These are phyloP conservation scores for Boletellus ananas DNA, from an alignment of 768 basidiomycete species.

Conservation along the genomic window DNA sequence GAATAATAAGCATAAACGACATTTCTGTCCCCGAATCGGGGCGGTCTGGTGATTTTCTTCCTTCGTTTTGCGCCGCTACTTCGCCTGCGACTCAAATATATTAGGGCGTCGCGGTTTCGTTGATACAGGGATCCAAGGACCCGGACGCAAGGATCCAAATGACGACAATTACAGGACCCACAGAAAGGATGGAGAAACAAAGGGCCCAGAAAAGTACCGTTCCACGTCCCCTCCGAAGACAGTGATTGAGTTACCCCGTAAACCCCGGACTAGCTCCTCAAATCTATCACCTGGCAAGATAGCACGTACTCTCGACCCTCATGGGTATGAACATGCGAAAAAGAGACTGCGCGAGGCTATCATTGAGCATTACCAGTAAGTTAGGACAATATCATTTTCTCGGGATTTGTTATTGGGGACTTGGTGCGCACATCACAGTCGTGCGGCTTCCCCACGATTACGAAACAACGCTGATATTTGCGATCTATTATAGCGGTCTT, in stretches of 20 bases:
- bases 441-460: not conserved
- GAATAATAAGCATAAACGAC: not conserved
- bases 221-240: not conserved
- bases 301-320: conserved; percentile 48
- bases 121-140: not conserved
- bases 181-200: not conserved
- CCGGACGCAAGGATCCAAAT: not conserved
- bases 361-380: conserved; percentile 75
- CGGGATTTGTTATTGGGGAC: not conserved
- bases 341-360: conserved; percentile 80
- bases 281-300: not conserved
- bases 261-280: not conserved
- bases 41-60: conserved; percentile 2
- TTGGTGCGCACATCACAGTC: not conserved
- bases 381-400: conserved; percentile 2
- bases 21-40: conserved; percentile 1
- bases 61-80: not conserved
- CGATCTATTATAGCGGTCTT: conserved; percentile 48
- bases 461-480: conserved; percentile 8
- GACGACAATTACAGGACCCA: not conserved
- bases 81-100: not conserved
- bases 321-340: conserved; percentile 81
- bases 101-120: not conserved
- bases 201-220: not conserved
- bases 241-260: not conserved